A percentile compares a stretch with the other conserved stretches of the same genome.
Conservation (phyloP, 441 rosid species). For the Erodium texanum region DNA sequence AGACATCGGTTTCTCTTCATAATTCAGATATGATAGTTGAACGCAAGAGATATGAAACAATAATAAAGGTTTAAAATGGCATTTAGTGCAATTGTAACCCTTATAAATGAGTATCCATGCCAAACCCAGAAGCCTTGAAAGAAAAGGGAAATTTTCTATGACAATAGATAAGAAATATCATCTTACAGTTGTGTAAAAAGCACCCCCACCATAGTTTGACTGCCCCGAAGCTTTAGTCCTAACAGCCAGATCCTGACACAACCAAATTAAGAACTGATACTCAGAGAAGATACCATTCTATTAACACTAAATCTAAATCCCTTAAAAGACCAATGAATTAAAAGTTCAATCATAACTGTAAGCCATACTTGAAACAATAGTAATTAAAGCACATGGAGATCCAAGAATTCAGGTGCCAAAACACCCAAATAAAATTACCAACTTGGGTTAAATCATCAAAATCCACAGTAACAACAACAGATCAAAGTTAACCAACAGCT, state of each 20-base stretch:
- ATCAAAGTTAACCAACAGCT: not conserved
- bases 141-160: not conserved
- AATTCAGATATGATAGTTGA: too few species aligned
- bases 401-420: not conserved
- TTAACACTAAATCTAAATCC: not conserved
- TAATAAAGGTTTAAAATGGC: too few species aligned
- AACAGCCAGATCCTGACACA: not conserved
- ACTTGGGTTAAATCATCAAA: not conserved
- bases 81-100: too few species aligned
- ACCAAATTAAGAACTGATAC: not conserved
- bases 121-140: too few species aligned
- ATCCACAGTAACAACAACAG: not conserved
- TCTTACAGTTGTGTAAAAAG: constrained; percentile 4
- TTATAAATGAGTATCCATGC: too few species aligned
- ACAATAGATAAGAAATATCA: not conserved
- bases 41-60: too few species aligned
- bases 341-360: not conserved
- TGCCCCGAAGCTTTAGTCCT: not conserved
- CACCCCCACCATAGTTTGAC: constrained; percentile 2
- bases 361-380: not conserved
- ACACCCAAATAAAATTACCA: not conserved
- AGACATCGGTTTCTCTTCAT: too few species aligned
- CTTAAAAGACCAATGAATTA: not conserved
- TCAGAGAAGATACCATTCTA: not conserved
- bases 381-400: not conserved